Percentiles rank a stretch among this genome's conserved stretches.
These are phyloP conservation scores for Oryza meridionalis DNA, from an alignment of 176 grass and related monocot genomes.

Conservation along the genomic window DNA sequence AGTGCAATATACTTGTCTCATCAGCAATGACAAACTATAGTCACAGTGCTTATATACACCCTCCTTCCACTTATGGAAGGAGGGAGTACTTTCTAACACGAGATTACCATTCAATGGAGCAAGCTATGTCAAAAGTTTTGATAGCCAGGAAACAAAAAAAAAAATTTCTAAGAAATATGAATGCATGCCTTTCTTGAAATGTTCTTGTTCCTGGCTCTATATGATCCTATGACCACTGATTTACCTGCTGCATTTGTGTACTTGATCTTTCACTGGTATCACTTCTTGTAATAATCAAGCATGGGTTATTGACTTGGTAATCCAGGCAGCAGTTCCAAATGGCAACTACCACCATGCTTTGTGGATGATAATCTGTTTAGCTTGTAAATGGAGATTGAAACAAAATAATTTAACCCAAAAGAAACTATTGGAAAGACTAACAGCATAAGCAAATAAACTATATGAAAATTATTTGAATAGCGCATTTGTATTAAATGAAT, in stretches of 20 bases:
- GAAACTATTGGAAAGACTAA: not conserved
- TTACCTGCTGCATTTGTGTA: not conserved
- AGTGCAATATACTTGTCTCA: not conserved
- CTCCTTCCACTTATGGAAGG: too few species aligned
- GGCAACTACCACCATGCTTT: not conserved
- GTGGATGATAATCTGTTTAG: not conserved
- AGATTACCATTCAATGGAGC: not conserved
- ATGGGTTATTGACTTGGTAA: not conserved
- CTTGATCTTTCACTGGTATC: not conserved
- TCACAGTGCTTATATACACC: not conserved
- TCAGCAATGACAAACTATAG: not conserved
- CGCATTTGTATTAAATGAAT: not conserved
- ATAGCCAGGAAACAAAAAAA: not conserved
- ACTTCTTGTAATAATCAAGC: not conserved
- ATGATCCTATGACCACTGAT: not conserved
- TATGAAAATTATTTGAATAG: not conserved
- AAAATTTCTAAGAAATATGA: not conserved
- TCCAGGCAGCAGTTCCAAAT: not conserved
- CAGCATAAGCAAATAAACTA: not conserved
- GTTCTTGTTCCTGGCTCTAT: not conserved
- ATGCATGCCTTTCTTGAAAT: slow-evolving; percentile 5
- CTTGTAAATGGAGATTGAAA: not conserved
- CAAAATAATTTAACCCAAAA: not conserved
- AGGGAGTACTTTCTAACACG: not conserved
- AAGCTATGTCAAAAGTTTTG: not conserved